Conservation (phyloP, 208 protist genomes). For the Trypanosoma avium region DNA sequence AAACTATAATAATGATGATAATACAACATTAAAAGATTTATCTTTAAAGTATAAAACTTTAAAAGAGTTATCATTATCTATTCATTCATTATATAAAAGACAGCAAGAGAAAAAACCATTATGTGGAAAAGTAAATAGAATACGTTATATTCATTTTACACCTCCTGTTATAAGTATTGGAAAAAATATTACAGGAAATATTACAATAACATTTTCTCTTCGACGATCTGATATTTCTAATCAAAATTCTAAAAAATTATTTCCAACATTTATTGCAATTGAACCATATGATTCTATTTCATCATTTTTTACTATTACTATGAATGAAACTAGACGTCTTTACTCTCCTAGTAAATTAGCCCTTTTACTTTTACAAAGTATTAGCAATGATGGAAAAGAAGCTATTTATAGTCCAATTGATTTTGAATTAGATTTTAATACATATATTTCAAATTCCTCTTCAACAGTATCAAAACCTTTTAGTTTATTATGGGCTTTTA, state of each 20-base stretch:
- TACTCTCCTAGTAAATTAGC: background rate
- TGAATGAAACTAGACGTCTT: background rate
- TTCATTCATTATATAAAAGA: constrained; percentile 1
- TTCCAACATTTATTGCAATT: constrained; percentile 35
- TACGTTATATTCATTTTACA: constrained; percentile 34
- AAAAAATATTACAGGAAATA: constrained; percentile 14
- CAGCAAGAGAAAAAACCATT: constrained; percentile 32
- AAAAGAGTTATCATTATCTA: constrained; percentile 1
- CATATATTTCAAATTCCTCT: background rate
- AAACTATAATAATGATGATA: background rate
- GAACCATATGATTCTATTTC: constrained; percentile 15
- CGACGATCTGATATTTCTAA: background rate
- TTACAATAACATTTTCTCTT: constrained; percentile 26
- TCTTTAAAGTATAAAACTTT: background rate
- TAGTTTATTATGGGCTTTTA: constrained; percentile 3
- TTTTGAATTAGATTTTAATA: constrained; percentile 8
- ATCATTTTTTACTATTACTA: constrained; percentile 18
- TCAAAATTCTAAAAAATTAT: constrained; percentile 9
- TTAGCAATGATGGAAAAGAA: constrained; percentile 12
- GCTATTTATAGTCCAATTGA: constrained; percentile 20
- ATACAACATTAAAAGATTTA: background rate
- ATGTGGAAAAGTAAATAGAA: constrained; percentile 22
- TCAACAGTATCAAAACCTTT: background rate
- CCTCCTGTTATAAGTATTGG: constrained; percentile 43
- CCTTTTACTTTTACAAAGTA: constrained; percentile 21